Conservation (phyloP, 1,139 yeast species). For the Insectozyma bohioensis region DNA sequence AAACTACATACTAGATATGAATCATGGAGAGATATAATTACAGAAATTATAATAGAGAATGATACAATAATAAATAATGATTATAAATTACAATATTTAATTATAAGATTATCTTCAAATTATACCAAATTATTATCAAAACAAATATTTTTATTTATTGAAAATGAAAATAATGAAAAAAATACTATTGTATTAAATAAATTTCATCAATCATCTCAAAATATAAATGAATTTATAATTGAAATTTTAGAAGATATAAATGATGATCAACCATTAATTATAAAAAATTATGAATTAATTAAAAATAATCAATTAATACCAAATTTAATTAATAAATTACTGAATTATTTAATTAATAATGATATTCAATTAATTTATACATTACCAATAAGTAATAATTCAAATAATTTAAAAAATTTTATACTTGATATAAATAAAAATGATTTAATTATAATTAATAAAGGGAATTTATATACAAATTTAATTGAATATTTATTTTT, state of each 20-base stretch:
- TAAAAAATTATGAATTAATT: conserved; percentile 15
- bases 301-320: conserved; percentile 11
- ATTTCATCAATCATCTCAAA: conserved; percentile 6
- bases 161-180: conserved; percentile 3
- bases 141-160: conserved; percentile 12
- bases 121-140: conserved; percentile 10
- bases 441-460: conserved; percentile 17
- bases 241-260: conserved; percentile 13
- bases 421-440: conserved; percentile 23
- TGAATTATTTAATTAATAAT: conserved; percentile 8
- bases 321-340: conserved; percentile 14
- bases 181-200: conserved; percentile 10
- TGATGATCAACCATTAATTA: conserved; percentile 16
- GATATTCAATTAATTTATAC: conserved; percentile 19
- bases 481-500: conserved; percentile 19
- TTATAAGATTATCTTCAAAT: conserved; percentile 7
- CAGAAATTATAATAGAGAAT: conserved; percentile 9
- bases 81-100: conserved; percentile 12
- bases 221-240: conserved; percentile 10
- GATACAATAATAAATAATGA: conserved; percentile 7
- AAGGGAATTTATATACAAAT: conserved; percentile 10
- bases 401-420: conserved; percentile 21
- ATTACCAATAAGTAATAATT: conserved; percentile 4
- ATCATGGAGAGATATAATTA: conserved; percentile 11
- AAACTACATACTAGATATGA: conserved; percentile 13